Percentiles rank a stretch among this genome's conserved stretches.
Conservation (phyloP, 78 protist genomes). For the Dictyostelium brefeldianum region DNA sequence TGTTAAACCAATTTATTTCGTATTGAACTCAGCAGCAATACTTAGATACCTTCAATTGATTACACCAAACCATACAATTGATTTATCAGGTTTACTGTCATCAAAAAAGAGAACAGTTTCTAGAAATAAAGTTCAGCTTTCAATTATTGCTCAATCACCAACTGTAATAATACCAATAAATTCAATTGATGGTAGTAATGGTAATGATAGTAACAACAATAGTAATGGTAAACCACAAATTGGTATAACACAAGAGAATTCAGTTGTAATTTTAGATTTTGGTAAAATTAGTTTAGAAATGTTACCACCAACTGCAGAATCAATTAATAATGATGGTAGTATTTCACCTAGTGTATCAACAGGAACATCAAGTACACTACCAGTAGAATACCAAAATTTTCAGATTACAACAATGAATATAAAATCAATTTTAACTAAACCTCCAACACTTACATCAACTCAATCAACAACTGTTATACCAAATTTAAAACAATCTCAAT, state of each 20-base stretch:
- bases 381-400: slow-evolving; percentile 15
- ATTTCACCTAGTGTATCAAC: neutral
- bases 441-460: slow-evolving; percentile 18
- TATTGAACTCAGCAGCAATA: slow-evolving; percentile 52
- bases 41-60: slow-evolving; percentile 36
- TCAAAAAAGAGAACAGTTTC: neutral
- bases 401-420: slow-evolving; percentile 32
- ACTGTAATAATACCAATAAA: slow-evolving; percentile 47
- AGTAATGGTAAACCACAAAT: neutral
- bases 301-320: neutral
- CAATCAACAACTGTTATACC: neutral
- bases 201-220: neutral
- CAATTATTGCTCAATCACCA: slow-evolving; percentile 45
- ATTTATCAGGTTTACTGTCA: slow-evolving; percentile 61
- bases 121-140: slow-evolving; percentile 9
- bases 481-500: neutral
- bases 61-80: slow-evolving; percentile 63
- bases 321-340: neutral
- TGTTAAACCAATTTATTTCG: slow-evolving; percentile 49
- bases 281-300: slow-evolving; percentile 42
- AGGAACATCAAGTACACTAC: neutral
- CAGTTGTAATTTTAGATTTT: slow-evolving; percentile 44
- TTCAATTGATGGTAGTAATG: neutral
- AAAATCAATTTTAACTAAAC: slow-evolving; percentile 17
- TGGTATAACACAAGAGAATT: slow-evolving; percentile 6